Evolutionary conservation across 208 protist genomes (phyloP), one percentile per base, ranked within the genome.

Genomic region (Herpetomonas muscarum): DNA sequence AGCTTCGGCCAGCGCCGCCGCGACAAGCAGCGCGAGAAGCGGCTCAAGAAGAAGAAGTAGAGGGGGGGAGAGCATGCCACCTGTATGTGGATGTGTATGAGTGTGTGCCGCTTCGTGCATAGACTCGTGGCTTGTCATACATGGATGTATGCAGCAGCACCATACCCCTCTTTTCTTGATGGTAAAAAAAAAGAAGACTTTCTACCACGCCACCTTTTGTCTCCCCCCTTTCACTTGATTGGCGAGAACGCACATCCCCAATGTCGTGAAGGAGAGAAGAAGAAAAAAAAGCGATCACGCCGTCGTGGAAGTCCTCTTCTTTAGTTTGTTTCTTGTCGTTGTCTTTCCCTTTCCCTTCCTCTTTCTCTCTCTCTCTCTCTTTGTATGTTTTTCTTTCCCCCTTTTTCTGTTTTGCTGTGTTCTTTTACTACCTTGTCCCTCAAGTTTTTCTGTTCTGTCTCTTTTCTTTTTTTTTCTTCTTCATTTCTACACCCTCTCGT

Each of bases 1-100:
- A 56, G 70, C 48, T 89, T 91, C 67, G 87, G 87, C 30, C 78
- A 87, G 56, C 74, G 85, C 71, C 70, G 79, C 4, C 79, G 87
- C 46, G 74, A 75, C 21, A 70, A 68, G 41, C 73, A 85, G 52
- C 42, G 62, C 3, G 44, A 67, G 45, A 79, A 70, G 51, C 68
- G 62, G 17, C 34, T 42, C 15, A 47, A 63, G 34, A 24, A 31
- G 2, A 57, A 54, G 19, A 58, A 58, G 31, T 17, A 47, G 9
- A 60, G 47, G 17, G 36, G 21, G 29, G 34, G 42, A 60, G 34
- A 56, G 0, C 60, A 46, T 42, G 21, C 9, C 34, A 32, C 39
- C 37, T 26, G 13, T 41, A 6, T 45, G 7, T 9, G n/a, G n/a
- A 45, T 28, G 26, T 26, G 29, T 59, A 17, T 46, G 39, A 17